phyloP scores from a whole-genome alignment of 208 protist species.

The Kentomonas sorsogonicus region DNA sequence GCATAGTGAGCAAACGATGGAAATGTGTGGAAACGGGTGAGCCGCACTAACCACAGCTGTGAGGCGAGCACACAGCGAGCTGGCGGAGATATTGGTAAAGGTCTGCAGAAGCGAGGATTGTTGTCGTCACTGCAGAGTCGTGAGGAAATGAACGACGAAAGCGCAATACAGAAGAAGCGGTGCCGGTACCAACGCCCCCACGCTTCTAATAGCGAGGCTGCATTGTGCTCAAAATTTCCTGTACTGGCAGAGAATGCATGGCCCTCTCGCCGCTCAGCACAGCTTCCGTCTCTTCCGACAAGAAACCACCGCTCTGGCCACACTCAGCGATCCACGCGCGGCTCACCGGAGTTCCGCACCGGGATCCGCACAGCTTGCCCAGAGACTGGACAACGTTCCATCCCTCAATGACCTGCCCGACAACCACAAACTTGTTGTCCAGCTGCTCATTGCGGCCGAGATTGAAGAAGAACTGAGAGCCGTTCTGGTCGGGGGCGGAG shows the following conservation, averaged over 20 bases:
- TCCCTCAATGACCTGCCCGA: constrained; percentile 84
- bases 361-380: constrained; percentile 52
- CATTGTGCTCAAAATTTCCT: constrained; percentile 76
- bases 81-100: background rate
- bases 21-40: too few relatives aligned
- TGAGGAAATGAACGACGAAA: background rate
- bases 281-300: constrained; percentile 49
- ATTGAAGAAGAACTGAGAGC: constrained; percentile 94
- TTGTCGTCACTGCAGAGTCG: background rate
- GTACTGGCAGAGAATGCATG: constrained; percentile 55
- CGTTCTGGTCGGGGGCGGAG: constrained; percentile 83
- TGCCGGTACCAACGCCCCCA: too few relatives aligned
- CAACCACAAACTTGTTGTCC: constrained; percentile 89
- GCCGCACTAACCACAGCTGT: constrained; percentile 2
- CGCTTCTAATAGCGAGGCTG: constrained; percentile 57
- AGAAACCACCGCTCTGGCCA: constrained; percentile 77
- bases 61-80: background rate
- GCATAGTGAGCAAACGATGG: too few relatives aligned
- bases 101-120: background rate
- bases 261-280: constrained; percentile 48
- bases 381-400: constrained; percentile 77
- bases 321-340: constrained; percentile 86
- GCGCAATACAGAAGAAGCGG: too few relatives aligned
- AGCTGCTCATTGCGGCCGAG: constrained; percentile 72
- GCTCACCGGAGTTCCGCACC: constrained; percentile 80